Evolutionary conservation across 1,284 basidiomycete species (phyloP).

Genomic region (Chalciporus piperatoides): DNA sequence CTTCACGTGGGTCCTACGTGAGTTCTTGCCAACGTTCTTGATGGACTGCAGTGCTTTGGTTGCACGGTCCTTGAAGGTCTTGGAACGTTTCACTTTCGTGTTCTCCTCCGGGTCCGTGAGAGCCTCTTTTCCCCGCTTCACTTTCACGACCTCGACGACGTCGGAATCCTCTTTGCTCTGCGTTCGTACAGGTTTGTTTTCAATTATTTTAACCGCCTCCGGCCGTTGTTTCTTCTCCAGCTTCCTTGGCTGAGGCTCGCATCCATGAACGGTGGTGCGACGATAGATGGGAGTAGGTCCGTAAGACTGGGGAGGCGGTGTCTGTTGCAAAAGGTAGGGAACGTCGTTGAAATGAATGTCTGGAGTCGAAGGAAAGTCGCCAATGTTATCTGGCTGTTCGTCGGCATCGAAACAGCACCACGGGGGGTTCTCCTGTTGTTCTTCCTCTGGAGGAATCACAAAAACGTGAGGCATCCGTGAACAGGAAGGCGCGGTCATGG

Average conservation of each 20-base stretch:
- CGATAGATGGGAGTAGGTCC: slow-evolving; percentile 21
- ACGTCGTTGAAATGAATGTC: slow-evolving; percentile 44
- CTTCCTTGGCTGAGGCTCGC: slow-evolving; percentile 29
- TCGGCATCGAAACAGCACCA: slow-evolving; percentile 66
- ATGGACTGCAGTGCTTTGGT: slow-evolving; percentile 61
- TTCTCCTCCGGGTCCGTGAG: slow-evolving; percentile 28
- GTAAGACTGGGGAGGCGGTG: slow-evolving; percentile 4
- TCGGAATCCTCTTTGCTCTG: slow-evolving; percentile 39
- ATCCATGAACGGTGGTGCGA: slow-evolving; percentile 15
- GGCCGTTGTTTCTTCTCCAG: slow-evolving; percentile 33
- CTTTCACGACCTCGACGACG: slow-evolving; percentile 65
- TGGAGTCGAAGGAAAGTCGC: slow-evolving; percentile 31
- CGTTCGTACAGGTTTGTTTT: slow-evolving; percentile 22
- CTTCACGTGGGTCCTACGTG: slow-evolving; percentile 37
- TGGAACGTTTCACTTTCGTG: slow-evolving; percentile 41
- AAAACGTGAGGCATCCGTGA: slow-evolving; percentile 58
- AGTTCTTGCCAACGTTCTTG: slow-evolving; percentile 45
- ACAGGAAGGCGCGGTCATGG: slow-evolving; percentile 14
- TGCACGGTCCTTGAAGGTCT: slow-evolving; percentile 56
- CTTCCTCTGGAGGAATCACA: slow-evolving; percentile 69
- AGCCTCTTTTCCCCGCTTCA: slow-evolving; percentile 44
- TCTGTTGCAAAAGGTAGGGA: slow-evolving; percentile 33
- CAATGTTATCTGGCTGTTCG: slow-evolving; percentile 28
- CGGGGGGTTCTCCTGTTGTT: slow-evolving; percentile 49
- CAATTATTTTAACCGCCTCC: slow-evolving; percentile 26